A percentile compares a stretch with the other conserved stretches of the same genome.
These are phyloP conservation scores for Hypoxylon cercidicola DNA, from an alignment of 495 filamentous ascomycete species.

Conservation along the genomic window DNA sequence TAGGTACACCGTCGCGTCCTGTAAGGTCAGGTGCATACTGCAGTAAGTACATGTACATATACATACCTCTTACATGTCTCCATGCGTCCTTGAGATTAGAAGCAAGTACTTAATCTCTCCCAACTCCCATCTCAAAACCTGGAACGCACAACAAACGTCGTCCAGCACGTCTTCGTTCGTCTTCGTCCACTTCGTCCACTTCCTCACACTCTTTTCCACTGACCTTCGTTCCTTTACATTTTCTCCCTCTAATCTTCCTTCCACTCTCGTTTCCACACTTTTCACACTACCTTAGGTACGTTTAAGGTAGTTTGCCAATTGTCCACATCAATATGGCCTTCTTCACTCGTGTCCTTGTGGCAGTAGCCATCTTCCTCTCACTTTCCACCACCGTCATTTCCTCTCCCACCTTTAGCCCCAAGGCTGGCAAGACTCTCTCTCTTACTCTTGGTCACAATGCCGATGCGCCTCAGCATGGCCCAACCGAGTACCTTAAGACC, in stretches of 20 bases:
- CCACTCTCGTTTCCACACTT: constrained; percentile 9
- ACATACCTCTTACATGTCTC: no score
- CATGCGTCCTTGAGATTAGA: not conserved
- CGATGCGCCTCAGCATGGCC: constrained; percentile 41
- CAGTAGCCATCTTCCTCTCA: constrained; percentile 31
- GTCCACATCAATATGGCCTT: constrained; percentile 27
- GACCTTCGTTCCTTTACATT: not conserved
- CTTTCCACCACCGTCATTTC: constrained; percentile 23
- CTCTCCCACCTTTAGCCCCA: constrained; percentile 12
- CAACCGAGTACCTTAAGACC: constrained; percentile 43
- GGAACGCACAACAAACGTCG: constrained; percentile 4
- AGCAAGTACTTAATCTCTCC: constrained; percentile 29
- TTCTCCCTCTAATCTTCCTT: not conserved
- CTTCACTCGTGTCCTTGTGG: constrained; percentile 30
- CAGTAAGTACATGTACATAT: no score
- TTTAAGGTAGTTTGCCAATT: not conserved
- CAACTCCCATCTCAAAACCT: constrained; percentile 16
- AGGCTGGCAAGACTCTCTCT: constrained; percentile 40
- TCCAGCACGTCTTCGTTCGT: constrained; percentile 6
- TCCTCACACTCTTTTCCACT: constrained; percentile 13
- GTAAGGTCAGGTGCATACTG: no score
- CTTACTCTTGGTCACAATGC: constrained; percentile 36
- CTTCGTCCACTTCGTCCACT: no score
- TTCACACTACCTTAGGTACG: not conserved
- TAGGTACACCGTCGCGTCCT: not conserved